phyloP scores from a whole-genome alignment of 164 flowering plant species.

The Vitis rotundifolia region DNA sequence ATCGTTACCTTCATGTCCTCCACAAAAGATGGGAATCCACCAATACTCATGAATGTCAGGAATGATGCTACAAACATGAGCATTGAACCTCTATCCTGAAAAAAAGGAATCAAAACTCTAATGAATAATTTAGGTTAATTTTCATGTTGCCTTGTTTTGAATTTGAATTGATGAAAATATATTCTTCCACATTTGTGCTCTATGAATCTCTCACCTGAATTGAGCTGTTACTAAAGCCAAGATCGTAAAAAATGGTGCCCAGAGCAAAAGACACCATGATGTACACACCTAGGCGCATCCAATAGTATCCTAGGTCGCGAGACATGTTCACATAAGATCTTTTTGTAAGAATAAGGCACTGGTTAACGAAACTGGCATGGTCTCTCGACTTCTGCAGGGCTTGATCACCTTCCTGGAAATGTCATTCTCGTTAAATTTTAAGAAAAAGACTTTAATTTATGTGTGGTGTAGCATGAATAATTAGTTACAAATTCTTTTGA shows the following conservation, averaged over 20 bases:
- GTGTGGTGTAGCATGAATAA: too few relatives aligned
- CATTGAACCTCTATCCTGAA: slow-evolving; percentile 50
- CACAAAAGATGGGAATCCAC: slow-evolving; percentile 62
- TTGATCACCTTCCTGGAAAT: slow-evolving; percentile 2
- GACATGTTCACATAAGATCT: slow-evolving; percentile 45
- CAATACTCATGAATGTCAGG: slow-evolving; percentile 51
- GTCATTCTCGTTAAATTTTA: neutral
- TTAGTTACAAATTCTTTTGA: too few relatives aligned
- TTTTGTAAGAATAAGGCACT: slow-evolving; percentile 30
- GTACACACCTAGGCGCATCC: slow-evolving; percentile 44
- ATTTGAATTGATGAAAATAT: too few relatives aligned
- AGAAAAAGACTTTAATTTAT: too few relatives aligned
- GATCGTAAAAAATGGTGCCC: slow-evolving; percentile 34
- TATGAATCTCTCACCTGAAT: slow-evolving; percentile 30
- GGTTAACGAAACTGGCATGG: slow-evolving; percentile 37
- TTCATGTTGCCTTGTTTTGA: too few relatives aligned
- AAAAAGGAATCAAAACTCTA: too few relatives aligned
- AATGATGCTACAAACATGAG: slow-evolving; percentile 39
- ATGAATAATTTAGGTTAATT: too few relatives aligned
- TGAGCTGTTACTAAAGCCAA: slow-evolving; percentile 29
- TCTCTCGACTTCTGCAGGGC: slow-evolving; percentile 11
- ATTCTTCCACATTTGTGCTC: too few relatives aligned
- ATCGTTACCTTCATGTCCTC: slow-evolving; percentile 53
- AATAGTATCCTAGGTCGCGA: slow-evolving; percentile 41
- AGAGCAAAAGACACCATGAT: slow-evolving; percentile 32